These are phyloP conservation scores for Nyctanthes arbortristis DNA, from an alignment of 257 asterid genomes.

Conservation along the genomic window DNA sequence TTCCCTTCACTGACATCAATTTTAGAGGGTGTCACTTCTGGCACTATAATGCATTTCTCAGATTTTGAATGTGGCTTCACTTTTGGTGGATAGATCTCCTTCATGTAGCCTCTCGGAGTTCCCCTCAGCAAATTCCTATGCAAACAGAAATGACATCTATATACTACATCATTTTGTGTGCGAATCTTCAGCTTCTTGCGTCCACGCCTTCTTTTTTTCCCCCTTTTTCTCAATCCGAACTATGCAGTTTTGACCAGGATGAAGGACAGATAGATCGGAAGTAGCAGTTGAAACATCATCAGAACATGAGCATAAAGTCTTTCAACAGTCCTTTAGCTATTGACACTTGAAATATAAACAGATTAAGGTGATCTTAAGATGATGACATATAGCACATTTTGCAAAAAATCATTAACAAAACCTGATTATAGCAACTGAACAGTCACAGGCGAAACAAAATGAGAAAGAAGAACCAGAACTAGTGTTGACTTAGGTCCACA, in stretches of 20 bases:
- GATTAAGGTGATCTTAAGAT: no score
- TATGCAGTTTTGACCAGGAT: conserved; percentile 62
- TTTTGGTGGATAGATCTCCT: conserved; percentile 51
- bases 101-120: conserved; percentile 55
- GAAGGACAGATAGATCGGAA: conserved; percentile 67
- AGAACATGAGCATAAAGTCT: conserved; percentile 17
- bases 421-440: no score
- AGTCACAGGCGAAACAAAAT: no score
- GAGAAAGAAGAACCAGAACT: no score
- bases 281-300: conserved; percentile 22
- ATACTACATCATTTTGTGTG: conserved; percentile 57
- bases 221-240: conserved; percentile 56
- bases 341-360: no score
- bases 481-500: no score
- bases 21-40: conserved; percentile 1
- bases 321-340: no score
- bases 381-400: no score
- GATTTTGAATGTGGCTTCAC: conserved; percentile 29
- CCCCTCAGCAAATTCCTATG: conserved; percentile 69
- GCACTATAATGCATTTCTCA: conserved; percentile 19
- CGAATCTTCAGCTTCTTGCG: conserved; percentile 35
- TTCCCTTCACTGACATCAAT: conserved; percentile 13
- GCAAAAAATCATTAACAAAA: no score
- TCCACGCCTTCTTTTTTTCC: conserved; percentile 28
- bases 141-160: conserved; percentile 63